Evolutionary conservation across 176 grass and related monocot species (phyloP).

Genomic region (Oropetium thomaeum): DNA sequence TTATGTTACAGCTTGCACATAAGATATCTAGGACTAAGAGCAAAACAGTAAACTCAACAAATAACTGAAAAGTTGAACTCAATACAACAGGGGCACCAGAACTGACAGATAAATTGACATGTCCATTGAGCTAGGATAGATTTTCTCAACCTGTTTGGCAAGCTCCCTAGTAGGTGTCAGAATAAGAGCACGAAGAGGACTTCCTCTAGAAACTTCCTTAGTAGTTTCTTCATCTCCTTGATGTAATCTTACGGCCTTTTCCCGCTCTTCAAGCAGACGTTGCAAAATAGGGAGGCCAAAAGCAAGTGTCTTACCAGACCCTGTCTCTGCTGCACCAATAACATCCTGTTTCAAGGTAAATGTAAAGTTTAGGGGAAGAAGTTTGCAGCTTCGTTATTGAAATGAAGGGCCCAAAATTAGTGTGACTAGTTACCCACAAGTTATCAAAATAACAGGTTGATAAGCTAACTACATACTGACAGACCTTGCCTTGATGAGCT

Average conservation of each 20-base stretch:
- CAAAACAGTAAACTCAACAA: neutral
- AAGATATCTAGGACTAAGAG: neutral
- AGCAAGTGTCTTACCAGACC: slow-evolving; percentile 64
- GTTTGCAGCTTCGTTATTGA: neutral
- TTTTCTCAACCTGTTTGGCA: slow-evolving; percentile 63
- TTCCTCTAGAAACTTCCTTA: slow-evolving; percentile 33
- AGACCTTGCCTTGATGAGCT: slow-evolving; percentile 90
- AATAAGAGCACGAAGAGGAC: slow-evolving; percentile 69
- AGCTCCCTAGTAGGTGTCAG: slow-evolving; percentile 87
- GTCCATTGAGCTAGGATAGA: neutral
- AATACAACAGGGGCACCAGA: neutral
- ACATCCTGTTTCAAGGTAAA: slow-evolving; percentile 64
- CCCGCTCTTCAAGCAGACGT: slow-evolving; percentile 75
- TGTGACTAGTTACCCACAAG: neutral
- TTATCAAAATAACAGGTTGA: neutral
- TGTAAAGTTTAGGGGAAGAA: slow-evolving; percentile 1
- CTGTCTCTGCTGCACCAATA: slow-evolving; percentile 46
- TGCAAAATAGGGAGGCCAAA: slow-evolving; percentile 50
- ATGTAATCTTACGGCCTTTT: slow-evolving; percentile 44
- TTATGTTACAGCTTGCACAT: neutral
- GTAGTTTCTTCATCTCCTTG: slow-evolving; percentile 22
- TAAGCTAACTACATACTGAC: neutral
- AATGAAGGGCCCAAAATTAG: neutral
- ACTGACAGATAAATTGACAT: neutral
- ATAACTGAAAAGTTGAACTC: neutral